Evolutionary conservation across 208 protist genomes (phyloP).

Genomic region (Phytomonas serpens): DNA sequence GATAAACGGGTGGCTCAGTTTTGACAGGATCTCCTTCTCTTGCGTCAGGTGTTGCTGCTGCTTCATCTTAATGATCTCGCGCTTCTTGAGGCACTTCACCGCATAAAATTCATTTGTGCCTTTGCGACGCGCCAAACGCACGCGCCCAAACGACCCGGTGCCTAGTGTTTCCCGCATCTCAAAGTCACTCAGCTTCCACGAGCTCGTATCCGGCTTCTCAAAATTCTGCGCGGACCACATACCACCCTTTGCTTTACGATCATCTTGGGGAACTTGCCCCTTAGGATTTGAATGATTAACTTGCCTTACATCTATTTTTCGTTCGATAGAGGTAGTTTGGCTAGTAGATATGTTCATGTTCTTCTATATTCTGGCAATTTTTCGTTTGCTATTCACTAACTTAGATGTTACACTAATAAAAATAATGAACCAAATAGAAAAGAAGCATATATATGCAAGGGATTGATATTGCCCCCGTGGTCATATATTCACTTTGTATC

Average conservation of each 20-base stretch:
- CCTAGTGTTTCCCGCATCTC: slow-evolving; percentile 85
- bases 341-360: background rate
- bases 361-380: background rate
- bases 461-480: background rate
- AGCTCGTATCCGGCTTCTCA: slow-evolving; percentile 43
- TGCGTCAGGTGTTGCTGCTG: slow-evolving; percentile 79
- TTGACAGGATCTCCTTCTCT: slow-evolving; percentile 89
- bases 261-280: background rate
- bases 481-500: background rate
- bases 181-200: slow-evolving; percentile 80
- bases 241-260: slow-evolving; percentile 3
- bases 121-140: slow-evolving; percentile 84
- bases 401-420: background rate
- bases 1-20: slow-evolving; percentile 91
- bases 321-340: background rate
- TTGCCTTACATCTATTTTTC: slow-evolving; percentile 5
- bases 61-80: slow-evolving; percentile 83
- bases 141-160: slow-evolving; percentile 89
- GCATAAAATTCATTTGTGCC: slow-evolving; percentile 81
- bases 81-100: slow-evolving; percentile 88
- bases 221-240: background rate
- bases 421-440: slow-evolving; percentile 17
- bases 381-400: background rate
- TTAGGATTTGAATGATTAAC: background rate
- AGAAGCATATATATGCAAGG: background rate